These are phyloP conservation scores for Zymoseptoria ardabiliae DNA, from an alignment of 2,329 filamentous ascomycete genomes.

Conservation along the genomic window DNA sequence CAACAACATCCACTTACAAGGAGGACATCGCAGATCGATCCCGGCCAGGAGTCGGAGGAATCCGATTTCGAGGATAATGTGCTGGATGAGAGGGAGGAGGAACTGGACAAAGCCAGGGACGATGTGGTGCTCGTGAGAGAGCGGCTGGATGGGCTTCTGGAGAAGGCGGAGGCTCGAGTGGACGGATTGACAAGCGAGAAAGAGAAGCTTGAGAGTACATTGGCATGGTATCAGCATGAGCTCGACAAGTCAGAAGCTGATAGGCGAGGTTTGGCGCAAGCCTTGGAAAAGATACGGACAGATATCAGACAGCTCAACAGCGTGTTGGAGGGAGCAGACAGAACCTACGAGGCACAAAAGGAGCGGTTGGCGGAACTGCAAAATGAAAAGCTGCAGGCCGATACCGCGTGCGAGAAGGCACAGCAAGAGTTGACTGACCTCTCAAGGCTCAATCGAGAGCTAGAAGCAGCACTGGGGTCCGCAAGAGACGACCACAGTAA, in stretches of 20 bases:
- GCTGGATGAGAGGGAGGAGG: constrained; percentile 26
- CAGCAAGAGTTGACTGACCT: constrained; percentile 6
- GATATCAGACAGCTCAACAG: not conserved
- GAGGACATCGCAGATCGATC: constrained; percentile 12
- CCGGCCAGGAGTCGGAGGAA: constrained; percentile 18
- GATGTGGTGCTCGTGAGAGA: constrained; percentile 20
- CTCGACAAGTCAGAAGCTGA: constrained; percentile 5
- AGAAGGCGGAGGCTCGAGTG: constrained; percentile 28
- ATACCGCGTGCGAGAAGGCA: constrained; percentile 6
- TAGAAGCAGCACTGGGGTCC: constrained; percentile 5
- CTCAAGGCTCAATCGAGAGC: constrained; percentile 11
- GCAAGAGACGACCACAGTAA: constrained; percentile 16
- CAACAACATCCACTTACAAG: constrained; percentile 5
- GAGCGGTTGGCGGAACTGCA: constrained; percentile 6
- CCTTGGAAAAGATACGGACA: not conserved
- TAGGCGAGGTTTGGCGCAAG: not conserved
- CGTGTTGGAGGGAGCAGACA: not conserved
- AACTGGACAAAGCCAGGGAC: constrained; percentile 23
- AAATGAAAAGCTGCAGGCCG: constrained; percentile 5
- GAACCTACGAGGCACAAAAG: constrained; percentile 6
- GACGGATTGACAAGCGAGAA: constrained; percentile 28
- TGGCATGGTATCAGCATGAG: constrained; percentile 15
- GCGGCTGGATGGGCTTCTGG: constrained; percentile 26
- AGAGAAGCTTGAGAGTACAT: constrained; percentile 17
- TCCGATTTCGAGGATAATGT: constrained; percentile 24